Percentiles rank a stretch among this genome's conserved stretches.
phyloP scores from a whole-genome alignment of 1,284 basidiomycete species.

The Phylloboletellus chloephorus region DNA sequence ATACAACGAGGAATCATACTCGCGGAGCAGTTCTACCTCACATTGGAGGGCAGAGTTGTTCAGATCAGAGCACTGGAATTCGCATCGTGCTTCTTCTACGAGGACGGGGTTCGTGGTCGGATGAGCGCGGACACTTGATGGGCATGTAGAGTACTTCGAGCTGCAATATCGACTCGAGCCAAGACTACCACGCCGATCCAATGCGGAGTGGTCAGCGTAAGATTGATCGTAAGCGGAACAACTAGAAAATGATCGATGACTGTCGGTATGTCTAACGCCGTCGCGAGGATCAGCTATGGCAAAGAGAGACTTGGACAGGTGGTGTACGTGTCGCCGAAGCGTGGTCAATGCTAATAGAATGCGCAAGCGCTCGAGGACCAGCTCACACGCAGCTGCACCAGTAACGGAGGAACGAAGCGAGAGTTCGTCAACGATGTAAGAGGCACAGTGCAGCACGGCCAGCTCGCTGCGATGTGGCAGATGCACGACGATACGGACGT shows the following conservation, averaged over 20 bases:
- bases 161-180: constrained; percentile 9
- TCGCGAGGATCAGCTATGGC: neutral
- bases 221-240: constrained; percentile 1
- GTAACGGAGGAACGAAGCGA: constrained; percentile 6
- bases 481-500: constrained; percentile 20
- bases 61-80: no score
- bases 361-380: constrained; percentile 18
- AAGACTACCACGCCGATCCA: constrained; percentile 5
- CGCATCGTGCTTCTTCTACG: no score
- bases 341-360: constrained; percentile 16
- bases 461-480: constrained; percentile 13
- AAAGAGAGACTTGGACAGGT: constrained; percentile 16
- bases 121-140: constrained; percentile 10
- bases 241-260: neutral
- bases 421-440: constrained; percentile 23
- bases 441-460: constrained; percentile 10
- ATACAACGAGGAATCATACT: constrained; percentile 6
- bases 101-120: no score
- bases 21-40: neutral
- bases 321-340: constrained; percentile 19
- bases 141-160: constrained; percentile 28
- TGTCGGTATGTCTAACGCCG: neutral
- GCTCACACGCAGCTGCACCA: constrained; percentile 10
- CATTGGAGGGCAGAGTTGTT: neutral
- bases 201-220: constrained; percentile 1